These are phyloP conservation scores for Verticillium tricorpus DNA, from an alignment of 2,329 filamentous ascomycete species.

Conservation along the genomic window DNA sequence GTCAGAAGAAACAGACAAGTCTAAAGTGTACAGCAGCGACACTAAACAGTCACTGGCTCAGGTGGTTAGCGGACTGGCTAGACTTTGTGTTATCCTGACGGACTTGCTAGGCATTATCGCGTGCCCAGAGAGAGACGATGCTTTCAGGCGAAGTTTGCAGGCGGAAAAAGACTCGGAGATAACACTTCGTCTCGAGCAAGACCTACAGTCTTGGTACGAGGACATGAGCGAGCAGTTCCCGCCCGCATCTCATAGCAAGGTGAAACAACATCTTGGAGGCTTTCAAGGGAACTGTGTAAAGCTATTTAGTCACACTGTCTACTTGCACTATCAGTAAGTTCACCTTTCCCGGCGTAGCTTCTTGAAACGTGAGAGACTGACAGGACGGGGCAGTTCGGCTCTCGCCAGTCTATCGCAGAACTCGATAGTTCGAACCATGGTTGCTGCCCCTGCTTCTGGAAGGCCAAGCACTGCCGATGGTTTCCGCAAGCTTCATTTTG, in stretches of 20 bases:
- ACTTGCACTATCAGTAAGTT: conserved; percentile 47
- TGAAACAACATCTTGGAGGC: conserved; percentile 19
- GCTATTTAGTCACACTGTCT: conserved; percentile 42
- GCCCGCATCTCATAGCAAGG: conserved; percentile 17
- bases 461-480: conserved; percentile 34
- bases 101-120: conserved; percentile 41
- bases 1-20: conserved; percentile 37
- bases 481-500: conserved; percentile 37
- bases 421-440: conserved; percentile 19
- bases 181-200: conserved; percentile 29
- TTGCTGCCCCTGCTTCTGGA: conserved; percentile 32
- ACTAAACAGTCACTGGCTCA: conserved; percentile 39
- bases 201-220: conserved; percentile 35
- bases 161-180: conserved; percentile 23
- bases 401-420: conserved; percentile 40
- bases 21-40: conserved; percentile 38
- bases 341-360: background rate
- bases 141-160: conserved; percentile 28
- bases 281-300: conserved; percentile 35
- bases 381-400: conserved; percentile 33
- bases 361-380: background rate
- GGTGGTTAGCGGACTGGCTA: conserved; percentile 38
- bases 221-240: conserved; percentile 31
- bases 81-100: conserved; percentile 40
- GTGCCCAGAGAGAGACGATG: conserved; percentile 33